These are phyloP conservation scores for Tuber indicum DNA, from an alignment of 495 filamentous ascomycete genomes.

Conservation along the genomic window DNA sequence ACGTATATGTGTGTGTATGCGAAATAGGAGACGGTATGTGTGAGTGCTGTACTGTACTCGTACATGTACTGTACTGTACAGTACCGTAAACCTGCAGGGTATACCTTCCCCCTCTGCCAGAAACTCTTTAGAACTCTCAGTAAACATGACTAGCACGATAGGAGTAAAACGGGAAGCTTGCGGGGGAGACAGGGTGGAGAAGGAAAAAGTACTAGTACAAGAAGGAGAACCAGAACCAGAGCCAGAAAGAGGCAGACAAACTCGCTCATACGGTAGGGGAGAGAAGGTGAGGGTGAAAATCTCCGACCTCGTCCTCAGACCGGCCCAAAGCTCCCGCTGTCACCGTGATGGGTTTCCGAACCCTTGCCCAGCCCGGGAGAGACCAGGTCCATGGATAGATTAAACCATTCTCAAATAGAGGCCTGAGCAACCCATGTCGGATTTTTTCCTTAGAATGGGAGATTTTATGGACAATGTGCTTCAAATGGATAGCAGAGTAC, in stretches of 20 bases:
- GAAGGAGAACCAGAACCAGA: background rate
- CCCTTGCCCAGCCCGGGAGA: slow-evolving; percentile 33
- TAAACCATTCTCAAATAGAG: slow-evolving; percentile 35
- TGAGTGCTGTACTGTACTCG: too few relatives aligned
- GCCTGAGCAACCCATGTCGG: slow-evolving; percentile 33
- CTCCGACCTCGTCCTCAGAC: slow-evolving; percentile 35
- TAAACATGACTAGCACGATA: background rate
- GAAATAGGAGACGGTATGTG: background rate
- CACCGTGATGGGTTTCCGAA: slow-evolving; percentile 37
- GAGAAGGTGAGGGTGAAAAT: slow-evolving; percentile 34
- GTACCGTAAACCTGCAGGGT: background rate
- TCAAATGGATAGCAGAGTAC: slow-evolving; percentile 27
- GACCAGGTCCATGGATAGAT: slow-evolving; percentile 39
- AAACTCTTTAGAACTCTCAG: background rate
- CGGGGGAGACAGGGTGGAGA: background rate
- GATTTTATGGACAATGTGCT: slow-evolving; percentile 16
- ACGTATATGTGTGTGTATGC: background rate
- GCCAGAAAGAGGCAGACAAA: background rate
- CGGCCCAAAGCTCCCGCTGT: slow-evolving; percentile 37
- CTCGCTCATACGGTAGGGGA: background rate
- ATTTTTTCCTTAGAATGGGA: slow-evolving; percentile 7
- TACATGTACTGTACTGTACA: background rate
- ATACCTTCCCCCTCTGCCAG: background rate
- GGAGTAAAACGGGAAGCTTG: background rate
- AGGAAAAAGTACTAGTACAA: background rate